phyloP scores from a whole-genome alignment of 2,329 filamentous ascomycete genomes.

The Colletotrichum chrysophilum region DNA sequence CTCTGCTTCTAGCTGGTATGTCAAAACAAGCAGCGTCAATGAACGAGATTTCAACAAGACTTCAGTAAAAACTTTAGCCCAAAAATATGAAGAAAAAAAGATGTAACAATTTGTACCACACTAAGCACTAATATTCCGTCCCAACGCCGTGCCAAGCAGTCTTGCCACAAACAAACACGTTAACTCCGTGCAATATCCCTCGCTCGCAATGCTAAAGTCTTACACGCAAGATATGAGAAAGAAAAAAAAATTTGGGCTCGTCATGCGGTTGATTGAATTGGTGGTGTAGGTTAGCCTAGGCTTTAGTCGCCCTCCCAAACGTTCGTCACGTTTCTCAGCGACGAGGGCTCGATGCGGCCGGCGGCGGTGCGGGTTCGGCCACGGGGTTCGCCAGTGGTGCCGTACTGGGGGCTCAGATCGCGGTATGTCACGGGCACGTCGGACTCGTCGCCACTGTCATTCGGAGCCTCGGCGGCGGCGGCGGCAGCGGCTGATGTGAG shows the following conservation, averaged over 20 bases:
- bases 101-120: not conserved
- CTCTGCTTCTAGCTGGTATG: not conserved
- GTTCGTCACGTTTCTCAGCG: constrained; percentile 15
- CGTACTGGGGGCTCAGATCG: constrained; percentile 15
- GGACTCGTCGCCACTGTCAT: constrained; percentile 16
- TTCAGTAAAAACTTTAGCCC: not conserved
- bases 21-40: constrained; percentile 3
- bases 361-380: not conserved
- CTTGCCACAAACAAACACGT: not conserved
- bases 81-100: not conserved
- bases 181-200: not conserved
- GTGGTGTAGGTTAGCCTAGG: not conserved
- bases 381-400: constrained; percentile 1
- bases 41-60: constrained; percentile 1
- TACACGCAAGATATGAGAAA: not conserved
- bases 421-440: constrained; percentile 11
- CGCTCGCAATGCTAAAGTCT: not conserved
- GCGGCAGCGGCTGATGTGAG: not conserved
- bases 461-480: not conserved
- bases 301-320: not conserved
- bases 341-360: constrained; percentile 6
- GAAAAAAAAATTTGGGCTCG: not conserved
- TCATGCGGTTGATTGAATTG: not conserved
- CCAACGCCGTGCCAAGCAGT: not conserved
- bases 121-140: not conserved